Conservation (phyloP, 2,329 filamentous ascomycete species). For the Aspergillus versicolor region DNA sequence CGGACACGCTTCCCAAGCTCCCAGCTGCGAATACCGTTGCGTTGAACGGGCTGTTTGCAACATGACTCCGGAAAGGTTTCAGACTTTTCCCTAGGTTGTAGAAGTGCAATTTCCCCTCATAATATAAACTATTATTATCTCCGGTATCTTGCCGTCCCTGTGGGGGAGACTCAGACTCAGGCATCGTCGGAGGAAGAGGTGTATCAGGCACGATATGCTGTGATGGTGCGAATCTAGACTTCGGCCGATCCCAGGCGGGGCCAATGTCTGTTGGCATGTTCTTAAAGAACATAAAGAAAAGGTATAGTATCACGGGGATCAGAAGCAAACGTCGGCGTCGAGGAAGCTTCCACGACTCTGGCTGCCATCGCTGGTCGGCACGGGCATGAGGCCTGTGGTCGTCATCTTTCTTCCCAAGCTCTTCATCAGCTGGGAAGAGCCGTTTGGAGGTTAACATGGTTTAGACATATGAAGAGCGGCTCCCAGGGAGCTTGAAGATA, state of each 20-base stretch:
- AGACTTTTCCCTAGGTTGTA: slow-evolving; percentile 64
- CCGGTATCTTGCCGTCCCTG: slow-evolving; percentile 18
- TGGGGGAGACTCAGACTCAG: slow-evolving; percentile 15
- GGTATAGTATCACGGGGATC: slow-evolving; percentile 47
- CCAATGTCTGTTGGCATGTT: slow-evolving; percentile 58
- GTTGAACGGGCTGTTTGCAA: slow-evolving; percentile 58
- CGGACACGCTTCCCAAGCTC: slow-evolving; percentile 69
- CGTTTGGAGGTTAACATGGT: slow-evolving; percentile 42
- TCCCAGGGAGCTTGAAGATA: slow-evolving; percentile 21
- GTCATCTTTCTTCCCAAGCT: slow-evolving; percentile 66
- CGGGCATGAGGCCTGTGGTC: slow-evolving; percentile 50
- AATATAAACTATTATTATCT: slow-evolving; percentile 47
- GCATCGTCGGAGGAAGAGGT: slow-evolving; percentile 6
- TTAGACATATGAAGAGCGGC: slow-evolving; percentile 19
- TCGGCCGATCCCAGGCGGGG: slow-evolving; percentile 31
- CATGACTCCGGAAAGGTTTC: slow-evolving; percentile 56
- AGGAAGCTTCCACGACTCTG: slow-evolving; percentile 35
- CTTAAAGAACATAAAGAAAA: slow-evolving; percentile 64
- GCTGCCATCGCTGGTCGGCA: slow-evolving; percentile 26
- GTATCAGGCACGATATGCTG: slow-evolving; percentile 2
- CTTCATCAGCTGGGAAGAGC: slow-evolving; percentile 56
- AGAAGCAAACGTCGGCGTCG: slow-evolving; percentile 53
- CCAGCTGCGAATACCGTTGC: slow-evolving; percentile 73
- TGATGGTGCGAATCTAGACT: not conserved
- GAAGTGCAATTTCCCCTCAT: slow-evolving; percentile 70